These are phyloP conservation scores for Psophocarpus tetragonolobus DNA, from an alignment of 306 rosid species.

Conservation along the genomic window DNA sequence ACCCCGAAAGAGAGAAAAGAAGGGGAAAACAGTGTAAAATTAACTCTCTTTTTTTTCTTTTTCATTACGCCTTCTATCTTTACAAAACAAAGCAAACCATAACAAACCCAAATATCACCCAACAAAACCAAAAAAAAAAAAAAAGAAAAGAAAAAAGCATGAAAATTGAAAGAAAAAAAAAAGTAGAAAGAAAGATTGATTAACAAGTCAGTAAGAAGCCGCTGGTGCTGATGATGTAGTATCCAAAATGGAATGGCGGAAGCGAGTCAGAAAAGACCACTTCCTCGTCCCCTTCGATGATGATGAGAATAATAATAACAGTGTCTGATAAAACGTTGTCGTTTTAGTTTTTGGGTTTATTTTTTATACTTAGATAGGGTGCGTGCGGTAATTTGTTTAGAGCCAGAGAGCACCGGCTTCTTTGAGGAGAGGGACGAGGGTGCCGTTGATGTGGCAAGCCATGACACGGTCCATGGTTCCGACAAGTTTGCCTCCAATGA, in stretches of 20 bases:
- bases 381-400: too few species aligned
- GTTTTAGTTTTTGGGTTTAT: background rate
- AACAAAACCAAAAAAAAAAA: background rate
- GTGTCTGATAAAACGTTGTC: background rate
- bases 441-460: slow-evolving; percentile 89
- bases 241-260: slow-evolving; percentile 36
- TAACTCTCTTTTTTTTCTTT: slow-evolving; percentile 10
- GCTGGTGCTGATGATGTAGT: background rate
- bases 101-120: slow-evolving; percentile 33
- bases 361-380: background rate
- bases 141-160: background rate
- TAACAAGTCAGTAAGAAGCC: slow-evolving; percentile 32
- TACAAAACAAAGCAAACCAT: slow-evolving; percentile 44
- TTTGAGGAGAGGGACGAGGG: slow-evolving; percentile 92
- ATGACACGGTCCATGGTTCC: slow-evolving; percentile 94
- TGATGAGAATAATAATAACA: background rate
- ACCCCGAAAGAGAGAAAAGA: background rate
- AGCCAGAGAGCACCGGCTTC: slow-evolving; percentile 99
- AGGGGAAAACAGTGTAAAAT: background rate
- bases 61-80: slow-evolving; percentile 31
- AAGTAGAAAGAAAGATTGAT: slow-evolving; percentile 8
- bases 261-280: slow-evolving; percentile 33
- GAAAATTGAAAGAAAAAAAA: background rate
- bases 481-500: slow-evolving; percentile 81
- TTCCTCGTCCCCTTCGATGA: background rate